Conservation (phyloP, 1,139 yeast genomes). For the Yamadazyma conglobata region DNA sequence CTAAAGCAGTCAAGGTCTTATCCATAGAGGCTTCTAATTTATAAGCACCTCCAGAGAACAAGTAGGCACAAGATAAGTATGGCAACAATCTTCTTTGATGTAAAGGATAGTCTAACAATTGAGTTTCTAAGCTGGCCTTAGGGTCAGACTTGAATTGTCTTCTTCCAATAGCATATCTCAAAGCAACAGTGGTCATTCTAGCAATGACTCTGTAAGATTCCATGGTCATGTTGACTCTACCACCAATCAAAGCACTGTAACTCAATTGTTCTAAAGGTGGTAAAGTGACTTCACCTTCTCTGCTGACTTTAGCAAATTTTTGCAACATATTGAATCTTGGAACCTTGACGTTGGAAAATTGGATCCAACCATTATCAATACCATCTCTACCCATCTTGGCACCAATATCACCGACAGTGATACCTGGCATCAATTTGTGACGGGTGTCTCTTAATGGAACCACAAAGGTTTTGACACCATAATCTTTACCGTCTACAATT, state of each 20-base stretch:
- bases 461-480: constrained; percentile 87
- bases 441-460: constrained; percentile 79
- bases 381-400: constrained; percentile 91
- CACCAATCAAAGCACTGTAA: constrained; percentile 82
- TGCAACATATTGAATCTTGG: constrained; percentile 84
- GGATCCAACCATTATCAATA: constrained; percentile 93
- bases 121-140: constrained; percentile 42
- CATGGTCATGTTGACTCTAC: constrained; percentile 84
- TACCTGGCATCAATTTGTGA: constrained; percentile 73
- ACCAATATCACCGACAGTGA: constrained; percentile 87
- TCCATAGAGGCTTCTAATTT: constrained; percentile 57
- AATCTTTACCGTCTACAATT: constrained; percentile 76
- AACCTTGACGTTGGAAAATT: constrained; percentile 74
- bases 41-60: constrained; percentile 71
- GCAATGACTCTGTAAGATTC: constrained; percentile 82
- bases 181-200: constrained; percentile 76
- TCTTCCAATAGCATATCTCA: constrained; percentile 86
- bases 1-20: constrained; percentile 52
- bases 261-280: constrained; percentile 87
- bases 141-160: constrained; percentile 66
- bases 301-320: constrained; percentile 71
- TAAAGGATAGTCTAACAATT: constrained; percentile 75
- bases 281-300: constrained; percentile 63
- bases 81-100: constrained; percentile 88
- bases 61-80: constrained; percentile 73